Percentiles rank a stretch among this genome's conserved stretches.
phyloP scores from a whole-genome alignment of 768 basidiomycete genomes.

The Russula earlei region DNA sequence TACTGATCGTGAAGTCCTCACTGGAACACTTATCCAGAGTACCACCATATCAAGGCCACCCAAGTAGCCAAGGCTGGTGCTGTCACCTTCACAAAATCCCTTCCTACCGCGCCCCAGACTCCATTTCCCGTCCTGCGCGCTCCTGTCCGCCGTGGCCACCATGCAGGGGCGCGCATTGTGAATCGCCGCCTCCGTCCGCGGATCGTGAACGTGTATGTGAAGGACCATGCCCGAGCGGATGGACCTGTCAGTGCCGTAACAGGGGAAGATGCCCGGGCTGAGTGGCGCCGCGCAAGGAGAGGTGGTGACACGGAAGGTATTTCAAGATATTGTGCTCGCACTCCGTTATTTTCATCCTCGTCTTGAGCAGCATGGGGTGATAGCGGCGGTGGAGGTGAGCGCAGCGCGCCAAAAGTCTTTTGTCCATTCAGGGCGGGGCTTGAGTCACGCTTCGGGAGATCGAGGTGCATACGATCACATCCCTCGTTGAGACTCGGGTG shows the following conservation, averaged over 20 bases:
- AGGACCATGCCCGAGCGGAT: conserved; percentile 20
- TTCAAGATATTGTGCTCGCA: conserved; percentile 18
- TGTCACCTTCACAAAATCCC: conserved; percentile 10
- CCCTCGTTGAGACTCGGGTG: conserved; percentile 3
- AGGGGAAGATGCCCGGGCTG: neutral
- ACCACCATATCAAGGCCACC: conserved; percentile 11
- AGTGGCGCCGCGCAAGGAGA: conserved; percentile 2
- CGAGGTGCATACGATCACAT: neutral
- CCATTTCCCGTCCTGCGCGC: neutral
- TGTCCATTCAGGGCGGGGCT: neutral
- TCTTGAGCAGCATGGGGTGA: conserved; percentile 9
- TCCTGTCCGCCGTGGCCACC: conserved; percentile 5
- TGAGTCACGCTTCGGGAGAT: neutral
- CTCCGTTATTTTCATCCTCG: conserved; percentile 19
- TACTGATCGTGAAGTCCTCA: neutral
- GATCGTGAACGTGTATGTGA: conserved; percentile 48
- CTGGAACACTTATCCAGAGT: neutral
- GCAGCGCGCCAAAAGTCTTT: neutral
- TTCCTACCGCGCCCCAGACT: conserved; percentile 5
- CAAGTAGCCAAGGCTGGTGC: conserved; percentile 5
- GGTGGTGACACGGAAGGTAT: conserved; percentile 8
- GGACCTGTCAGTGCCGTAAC: neutral
- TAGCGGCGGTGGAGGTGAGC: neutral
- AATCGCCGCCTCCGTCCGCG: conserved; percentile 47
- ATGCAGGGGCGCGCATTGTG: conserved; percentile 34